These are phyloP conservation scores for Penicillium coprophilum DNA, from an alignment of 495 filamentous ascomycete genomes.

Conservation along the genomic window DNA sequence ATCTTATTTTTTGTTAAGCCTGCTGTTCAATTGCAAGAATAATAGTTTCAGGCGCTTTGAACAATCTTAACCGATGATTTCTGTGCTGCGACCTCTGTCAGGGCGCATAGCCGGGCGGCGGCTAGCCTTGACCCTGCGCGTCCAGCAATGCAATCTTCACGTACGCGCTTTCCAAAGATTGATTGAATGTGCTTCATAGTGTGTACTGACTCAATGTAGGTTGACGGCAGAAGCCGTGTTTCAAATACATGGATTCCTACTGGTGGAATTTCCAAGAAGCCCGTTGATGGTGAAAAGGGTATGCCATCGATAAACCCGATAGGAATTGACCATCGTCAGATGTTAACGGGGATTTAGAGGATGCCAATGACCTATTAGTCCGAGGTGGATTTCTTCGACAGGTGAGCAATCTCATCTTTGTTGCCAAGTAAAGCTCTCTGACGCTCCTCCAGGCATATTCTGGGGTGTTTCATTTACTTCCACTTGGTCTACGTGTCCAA, in stretches of 20 bases:
- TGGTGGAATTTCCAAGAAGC: slow-evolving; percentile 63
- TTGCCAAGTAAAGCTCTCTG: background rate
- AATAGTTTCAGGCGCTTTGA: background rate
- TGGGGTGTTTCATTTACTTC: slow-evolving; percentile 90
- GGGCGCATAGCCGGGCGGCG: slow-evolving; percentile 14
- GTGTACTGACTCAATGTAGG: slow-evolving; percentile 29
- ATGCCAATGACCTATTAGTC: slow-evolving; percentile 72
- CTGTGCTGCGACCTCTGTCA: slow-evolving; percentile 4
- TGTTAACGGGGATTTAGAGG: slow-evolving; percentile 42
- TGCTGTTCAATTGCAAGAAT: slow-evolving; percentile 2
- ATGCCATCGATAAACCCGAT: background rate
- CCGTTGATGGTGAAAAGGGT: slow-evolving; percentile 49
- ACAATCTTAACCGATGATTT: slow-evolving; percentile 15
- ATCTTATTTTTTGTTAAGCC: slow-evolving; percentile 10
- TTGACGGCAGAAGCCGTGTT: slow-evolving; percentile 60
- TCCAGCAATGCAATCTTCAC: slow-evolving; percentile 29
- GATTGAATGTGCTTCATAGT: slow-evolving; percentile 4
- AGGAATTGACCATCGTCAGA: background rate
- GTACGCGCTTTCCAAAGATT: slow-evolving; percentile 18
- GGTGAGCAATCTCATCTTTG: slow-evolving; percentile 35
- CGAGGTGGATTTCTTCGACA: slow-evolving; percentile 80
- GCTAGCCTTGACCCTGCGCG: slow-evolving; percentile 12
- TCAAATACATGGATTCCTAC: slow-evolving; percentile 78
- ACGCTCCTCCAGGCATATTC: slow-evolving; percentile 62
- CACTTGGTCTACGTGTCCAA: slow-evolving; percentile 85